phyloP scores from a whole-genome alignment of 306 rosid species.

The Gastrolobium bilobum region DNA sequence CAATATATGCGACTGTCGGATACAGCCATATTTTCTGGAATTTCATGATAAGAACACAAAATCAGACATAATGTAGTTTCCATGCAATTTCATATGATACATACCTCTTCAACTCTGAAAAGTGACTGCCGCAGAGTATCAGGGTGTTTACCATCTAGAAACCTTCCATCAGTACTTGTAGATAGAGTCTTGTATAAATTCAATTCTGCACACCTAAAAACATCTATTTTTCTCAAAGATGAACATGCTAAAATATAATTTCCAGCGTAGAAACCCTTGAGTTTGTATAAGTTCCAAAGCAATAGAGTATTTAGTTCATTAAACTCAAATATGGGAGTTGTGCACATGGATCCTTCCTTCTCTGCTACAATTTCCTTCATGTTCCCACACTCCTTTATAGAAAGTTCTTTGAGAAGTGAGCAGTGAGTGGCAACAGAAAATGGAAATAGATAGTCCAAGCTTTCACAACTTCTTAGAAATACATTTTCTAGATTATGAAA shows the following conservation, averaged over 20 bases:
- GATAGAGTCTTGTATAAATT: neutral
- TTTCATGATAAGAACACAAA: too few species aligned
- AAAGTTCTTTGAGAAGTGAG: too few species aligned
- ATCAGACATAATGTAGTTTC: too few species aligned
- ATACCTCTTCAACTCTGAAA: too few species aligned
- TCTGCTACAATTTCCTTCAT: conserved; percentile 23
- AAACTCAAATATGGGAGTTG: conserved; percentile 9
- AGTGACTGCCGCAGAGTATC: neutral
- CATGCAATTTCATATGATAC: too few species aligned
- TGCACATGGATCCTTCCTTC: neutral
- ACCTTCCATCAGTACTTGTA: neutral
- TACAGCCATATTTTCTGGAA: conserved; percentile 3
- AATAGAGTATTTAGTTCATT: neutral
- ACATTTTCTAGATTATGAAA: conserved; percentile 27
- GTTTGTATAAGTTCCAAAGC: too few species aligned
- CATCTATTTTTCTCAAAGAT: neutral
- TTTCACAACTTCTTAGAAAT: neutral
- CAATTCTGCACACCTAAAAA: neutral
- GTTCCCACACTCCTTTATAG: neutral
- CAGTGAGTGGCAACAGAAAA: too few species aligned
- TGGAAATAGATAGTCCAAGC: neutral
- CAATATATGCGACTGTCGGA: too few species aligned
- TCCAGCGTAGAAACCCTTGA: neutral
- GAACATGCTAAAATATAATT: conserved; percentile 40
- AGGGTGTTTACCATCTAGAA: neutral